Percentiles rank a stretch among this genome's conserved stretches.
Conservation (phyloP, 2,329 filamentous ascomycete species). For the Botrytis aclada region DNA sequence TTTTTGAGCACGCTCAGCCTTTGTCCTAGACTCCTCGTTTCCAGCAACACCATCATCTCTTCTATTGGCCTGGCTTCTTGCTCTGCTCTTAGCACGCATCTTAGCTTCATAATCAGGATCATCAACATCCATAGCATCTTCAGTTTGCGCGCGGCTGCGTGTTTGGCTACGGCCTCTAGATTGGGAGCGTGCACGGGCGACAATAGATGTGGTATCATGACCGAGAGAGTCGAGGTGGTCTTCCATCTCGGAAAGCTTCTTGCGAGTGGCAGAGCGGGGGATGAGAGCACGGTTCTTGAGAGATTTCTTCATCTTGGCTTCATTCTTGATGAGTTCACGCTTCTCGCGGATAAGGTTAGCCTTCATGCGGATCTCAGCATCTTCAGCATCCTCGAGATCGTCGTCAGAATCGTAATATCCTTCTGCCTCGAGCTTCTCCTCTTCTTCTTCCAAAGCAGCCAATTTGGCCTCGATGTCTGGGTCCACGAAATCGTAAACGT, state of each 20-base stretch:
- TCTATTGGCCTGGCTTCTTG: slow-evolving; percentile 65
- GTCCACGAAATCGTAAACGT: slow-evolving; percentile 95
- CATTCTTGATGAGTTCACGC: slow-evolving; percentile 86
- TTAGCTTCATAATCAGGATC: slow-evolving; percentile 53
- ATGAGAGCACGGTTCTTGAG: slow-evolving; percentile 97
- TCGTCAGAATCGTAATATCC: slow-evolving; percentile 90
- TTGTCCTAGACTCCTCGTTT: slow-evolving; percentile 62
- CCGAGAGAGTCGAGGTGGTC: slow-evolving; percentile 80
- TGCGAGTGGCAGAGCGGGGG: slow-evolving; percentile 75
- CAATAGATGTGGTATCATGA: slow-evolving; percentile 74
- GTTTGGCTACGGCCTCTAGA: slow-evolving; percentile 68
- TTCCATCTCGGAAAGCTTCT: slow-evolving; percentile 84
- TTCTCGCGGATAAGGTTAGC: slow-evolving; percentile 95
- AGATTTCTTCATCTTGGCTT: slow-evolving; percentile 89
- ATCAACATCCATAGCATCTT: slow-evolving; percentile 75
- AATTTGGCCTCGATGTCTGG: slow-evolving; percentile 95
- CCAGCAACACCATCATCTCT: slow-evolving; percentile 70
- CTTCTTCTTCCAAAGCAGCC: slow-evolving; percentile 87
- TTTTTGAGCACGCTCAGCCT: slow-evolving; percentile 85
- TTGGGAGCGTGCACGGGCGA: slow-evolving; percentile 67
- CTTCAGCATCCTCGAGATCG: slow-evolving; percentile 79
- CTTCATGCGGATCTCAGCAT: slow-evolving; percentile 84
- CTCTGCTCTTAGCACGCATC: slow-evolving; percentile 70
- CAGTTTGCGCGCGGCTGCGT: slow-evolving; percentile 60
- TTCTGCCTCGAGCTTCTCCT: slow-evolving; percentile 85